Conservation (phyloP, 2,329 filamentous ascomycete species). For the Exophiala viscosa region DNA sequence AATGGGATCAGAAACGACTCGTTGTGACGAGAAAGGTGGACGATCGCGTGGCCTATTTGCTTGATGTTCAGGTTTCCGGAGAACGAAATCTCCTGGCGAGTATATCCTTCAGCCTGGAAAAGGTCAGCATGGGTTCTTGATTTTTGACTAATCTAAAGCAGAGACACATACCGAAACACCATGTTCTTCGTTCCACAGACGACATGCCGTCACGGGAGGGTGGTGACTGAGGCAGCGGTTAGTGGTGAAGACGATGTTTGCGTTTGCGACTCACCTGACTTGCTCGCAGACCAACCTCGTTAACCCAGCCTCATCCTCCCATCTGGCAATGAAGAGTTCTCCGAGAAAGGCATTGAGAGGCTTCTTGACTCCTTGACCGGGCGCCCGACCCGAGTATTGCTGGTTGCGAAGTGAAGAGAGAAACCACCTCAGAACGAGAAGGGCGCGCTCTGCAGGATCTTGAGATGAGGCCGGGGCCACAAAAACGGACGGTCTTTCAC, state of each 20-base stretch:
- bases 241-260: neutral
- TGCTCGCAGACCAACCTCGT: slow-evolving; percentile 27
- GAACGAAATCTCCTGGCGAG: slow-evolving; percentile 27
- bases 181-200: slow-evolving; percentile 27
- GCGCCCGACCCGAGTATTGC: slow-evolving; percentile 35
- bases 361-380: slow-evolving; percentile 26
- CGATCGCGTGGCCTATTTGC: slow-evolving; percentile 24
- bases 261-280: slow-evolving; percentile 18
- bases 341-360: slow-evolving; percentile 28
- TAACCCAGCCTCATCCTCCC: slow-evolving; percentile 20
- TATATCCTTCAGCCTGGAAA: slow-evolving; percentile 26
- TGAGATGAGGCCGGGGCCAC: slow-evolving; percentile 75
- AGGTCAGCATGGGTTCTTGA: neutral
- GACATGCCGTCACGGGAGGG: slow-evolving; percentile 28
- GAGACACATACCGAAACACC: slow-evolving; percentile 17
- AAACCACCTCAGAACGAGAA: slow-evolving; percentile 95
- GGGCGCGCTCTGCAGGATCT: slow-evolving; percentile 74
- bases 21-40: slow-evolving; percentile 18
- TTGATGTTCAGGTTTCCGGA: slow-evolving; percentile 19
- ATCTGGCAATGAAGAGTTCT: slow-evolving; percentile 24
- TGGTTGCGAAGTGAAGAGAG: slow-evolving; percentile 88
- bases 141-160: neutral
- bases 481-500: slow-evolving; percentile 72
- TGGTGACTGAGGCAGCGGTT: slow-evolving; percentile 17
- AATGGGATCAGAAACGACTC: slow-evolving; percentile 27